Evolutionary conservation across 2,329 filamentous ascomycete species (phyloP), one percentile per base, ranked within the genome.

Genomic region (Claviceps capensis): DNA sequence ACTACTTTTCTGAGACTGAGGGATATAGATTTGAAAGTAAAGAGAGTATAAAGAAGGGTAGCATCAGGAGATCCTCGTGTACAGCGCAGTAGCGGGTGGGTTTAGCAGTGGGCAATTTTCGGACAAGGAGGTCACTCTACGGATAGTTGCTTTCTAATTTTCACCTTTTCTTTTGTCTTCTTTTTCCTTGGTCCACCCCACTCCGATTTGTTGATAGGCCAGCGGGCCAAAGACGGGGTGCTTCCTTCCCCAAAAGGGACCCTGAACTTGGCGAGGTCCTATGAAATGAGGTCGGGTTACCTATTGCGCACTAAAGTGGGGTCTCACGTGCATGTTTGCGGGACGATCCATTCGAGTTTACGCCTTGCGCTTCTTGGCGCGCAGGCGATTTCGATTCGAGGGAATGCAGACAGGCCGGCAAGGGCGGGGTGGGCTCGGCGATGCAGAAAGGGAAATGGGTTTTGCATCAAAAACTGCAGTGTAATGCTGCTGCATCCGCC

Each of bases 271-370:
- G 9, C 30, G 30, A 11, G 30, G 30, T 34, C 30, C 30, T 34
- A 34, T 34, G 30, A 34, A 11, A 34, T 11, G 30, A 34, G 30
- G 30, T 34, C 30, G 30, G 30, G 30, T 34, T 34, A 19, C 19
- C 19, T 19, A 2, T 34, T 34, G 30, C 30, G 30, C 9, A 34
- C 30, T 34, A 34, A 34, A 34, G 30, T 34, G 30, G 48, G 48
- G 46, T 51, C 49, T 50, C 52, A 53, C 52, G 52, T 53, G 52
- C 52, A 34, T 34, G n/a, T 41, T 40, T 45, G 30, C 48, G 49
- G 48, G 49, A 46, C 45, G 44, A 52, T 52, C 41, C 51, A 49
- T 38, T 23, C 43, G n/a, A 23, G 30, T 34, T 23, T 6, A n/a
- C 14, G 38, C 38, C 38, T 41, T n/a, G 38, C 16, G 14, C 38